These are phyloP conservation scores for Acacia pycnantha DNA, from an alignment of 331 rosid species.

Conservation along the genomic window DNA sequence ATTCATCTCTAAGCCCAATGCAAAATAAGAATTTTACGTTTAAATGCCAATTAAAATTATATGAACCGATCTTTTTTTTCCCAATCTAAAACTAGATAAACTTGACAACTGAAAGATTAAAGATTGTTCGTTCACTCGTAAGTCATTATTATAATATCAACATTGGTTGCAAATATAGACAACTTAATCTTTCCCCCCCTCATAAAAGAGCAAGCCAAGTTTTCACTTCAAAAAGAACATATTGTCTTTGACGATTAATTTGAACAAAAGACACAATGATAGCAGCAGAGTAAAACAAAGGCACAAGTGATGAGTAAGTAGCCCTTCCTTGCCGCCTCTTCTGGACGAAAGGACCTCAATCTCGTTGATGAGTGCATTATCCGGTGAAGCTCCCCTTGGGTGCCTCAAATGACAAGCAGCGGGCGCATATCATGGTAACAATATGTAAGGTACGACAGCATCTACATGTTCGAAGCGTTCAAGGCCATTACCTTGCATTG, in stretches of 20 bases:
- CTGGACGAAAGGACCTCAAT: conserved; percentile 26
- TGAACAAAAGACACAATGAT: conserved; percentile 26
- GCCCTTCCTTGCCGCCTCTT: conserved; percentile 32
- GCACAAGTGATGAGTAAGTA: conserved; percentile 2
- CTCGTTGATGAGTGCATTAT: background rate
- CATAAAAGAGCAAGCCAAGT: conserved; percentile 26
- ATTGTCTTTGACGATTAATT: conserved; percentile 12
- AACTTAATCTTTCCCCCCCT: background rate
- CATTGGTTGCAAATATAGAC: background rate
- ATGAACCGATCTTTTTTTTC: background rate
- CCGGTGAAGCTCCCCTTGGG: conserved; percentile 22
- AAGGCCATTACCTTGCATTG: conserved; percentile 99
- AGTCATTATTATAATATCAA: background rate
- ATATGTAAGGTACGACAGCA: conserved; percentile 9
- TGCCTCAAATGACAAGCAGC: background rate
- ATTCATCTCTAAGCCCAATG: background rate
- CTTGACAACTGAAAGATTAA: background rate
- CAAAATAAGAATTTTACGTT: background rate
- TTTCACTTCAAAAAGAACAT: conserved; percentile 23
- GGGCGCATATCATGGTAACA: background rate
- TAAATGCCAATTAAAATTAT: background rate
- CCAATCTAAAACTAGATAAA: background rate
- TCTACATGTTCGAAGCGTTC: conserved; percentile 63
- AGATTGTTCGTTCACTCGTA: background rate
- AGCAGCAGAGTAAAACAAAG: conserved; percentile 26